Conservation (phyloP, 305 asterid species). For the Andrographis paniculata region DNA sequence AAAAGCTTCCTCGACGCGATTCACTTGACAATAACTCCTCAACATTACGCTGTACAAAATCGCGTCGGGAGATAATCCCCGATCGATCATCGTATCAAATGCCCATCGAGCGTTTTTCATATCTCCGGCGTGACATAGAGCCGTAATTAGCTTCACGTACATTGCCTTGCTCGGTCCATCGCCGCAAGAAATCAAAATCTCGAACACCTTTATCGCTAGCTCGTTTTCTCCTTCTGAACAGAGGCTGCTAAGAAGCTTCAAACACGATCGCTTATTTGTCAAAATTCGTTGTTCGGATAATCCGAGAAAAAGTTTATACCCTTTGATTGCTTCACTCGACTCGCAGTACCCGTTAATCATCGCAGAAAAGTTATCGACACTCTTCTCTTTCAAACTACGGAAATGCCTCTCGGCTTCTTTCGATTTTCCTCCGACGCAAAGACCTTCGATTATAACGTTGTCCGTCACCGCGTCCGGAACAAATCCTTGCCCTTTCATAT, state of each 20-base stretch:
- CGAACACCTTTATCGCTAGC: constrained; percentile 33
- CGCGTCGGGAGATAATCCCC: constrained; percentile 51
- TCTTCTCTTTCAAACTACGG: constrained; percentile 32
- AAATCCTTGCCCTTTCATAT: constrained; percentile 47
- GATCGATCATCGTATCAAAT: constrained; percentile 36
- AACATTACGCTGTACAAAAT: constrained; percentile 55
- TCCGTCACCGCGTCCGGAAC: constrained; percentile 42
- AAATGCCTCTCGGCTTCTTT: constrained; percentile 56
- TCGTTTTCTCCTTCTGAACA: constrained; percentile 45
- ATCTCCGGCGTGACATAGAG: constrained; percentile 56
- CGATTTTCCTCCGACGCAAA: constrained; percentile 42
- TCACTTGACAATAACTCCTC: constrained; percentile 61
- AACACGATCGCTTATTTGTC: constrained; percentile 31
- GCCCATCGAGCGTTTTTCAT: constrained; percentile 53
- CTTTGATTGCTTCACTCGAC: constrained; percentile 28
- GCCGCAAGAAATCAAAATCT: constrained; percentile 28
- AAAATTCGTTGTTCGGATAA: constrained; percentile 27
- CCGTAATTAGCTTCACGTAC: constrained; percentile 39
- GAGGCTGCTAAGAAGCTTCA: constrained; percentile 53
- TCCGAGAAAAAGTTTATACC: constrained; percentile 36
- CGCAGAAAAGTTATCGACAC: constrained; percentile 46
- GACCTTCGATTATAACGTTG: constrained; percentile 58
- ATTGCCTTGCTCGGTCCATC: constrained; percentile 40
- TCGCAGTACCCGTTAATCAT: constrained; percentile 64
- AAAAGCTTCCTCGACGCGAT: constrained; percentile 38